These are phyloP conservation scores for Sporisorium scitamineum DNA, from an alignment of 1,284 basidiomycete species.

Conservation along the genomic window DNA sequence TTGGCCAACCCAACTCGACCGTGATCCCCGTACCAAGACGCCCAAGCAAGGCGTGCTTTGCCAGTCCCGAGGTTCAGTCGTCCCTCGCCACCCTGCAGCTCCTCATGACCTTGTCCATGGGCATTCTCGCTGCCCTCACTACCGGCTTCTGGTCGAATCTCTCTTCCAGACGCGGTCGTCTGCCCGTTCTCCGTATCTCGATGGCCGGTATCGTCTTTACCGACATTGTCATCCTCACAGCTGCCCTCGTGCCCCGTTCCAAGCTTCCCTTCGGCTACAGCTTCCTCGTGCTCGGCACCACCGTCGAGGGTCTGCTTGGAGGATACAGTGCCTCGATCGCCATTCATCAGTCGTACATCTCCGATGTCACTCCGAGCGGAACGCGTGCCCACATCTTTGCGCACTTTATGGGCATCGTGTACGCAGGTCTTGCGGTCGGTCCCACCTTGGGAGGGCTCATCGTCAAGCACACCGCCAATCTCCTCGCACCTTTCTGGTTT, in stretches of 20 bases:
- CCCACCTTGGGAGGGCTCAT: constrained; percentile 63
- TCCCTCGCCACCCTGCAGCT: constrained; percentile 56
- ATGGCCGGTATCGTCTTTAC: constrained; percentile 81
- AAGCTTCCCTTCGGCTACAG: constrained; percentile 74
- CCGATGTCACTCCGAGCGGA: constrained; percentile 63
- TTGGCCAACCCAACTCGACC: constrained; percentile 35
- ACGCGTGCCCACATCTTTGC: constrained; percentile 63
- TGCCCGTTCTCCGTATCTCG: constrained; percentile 78
- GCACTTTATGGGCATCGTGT: constrained; percentile 60
- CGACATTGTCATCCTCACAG: constrained; percentile 72
- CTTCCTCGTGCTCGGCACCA: constrained; percentile 82
- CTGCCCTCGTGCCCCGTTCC: constrained; percentile 44
- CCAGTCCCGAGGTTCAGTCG: constrained; percentile 51
- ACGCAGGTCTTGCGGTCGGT: constrained; percentile 62
- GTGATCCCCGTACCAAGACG: constrained; percentile 32
- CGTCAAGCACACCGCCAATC: constrained; percentile 54
- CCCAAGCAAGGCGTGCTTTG: constrained; percentile 48
- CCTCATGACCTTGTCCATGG: constrained; percentile 79
- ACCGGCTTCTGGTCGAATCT: constrained; percentile 89
- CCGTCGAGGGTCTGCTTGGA: constrained; percentile 84
- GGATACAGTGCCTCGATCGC: constrained; percentile 85
- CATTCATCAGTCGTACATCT: constrained; percentile 82
- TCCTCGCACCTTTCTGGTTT: constrained; percentile 58
- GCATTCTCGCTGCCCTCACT: constrained; percentile 83
- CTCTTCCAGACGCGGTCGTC: constrained; percentile 82